phyloP scores from a whole-genome alignment of 2,329 filamentous ascomycete genomes.

The Dactylellina drechsleri region DNA sequence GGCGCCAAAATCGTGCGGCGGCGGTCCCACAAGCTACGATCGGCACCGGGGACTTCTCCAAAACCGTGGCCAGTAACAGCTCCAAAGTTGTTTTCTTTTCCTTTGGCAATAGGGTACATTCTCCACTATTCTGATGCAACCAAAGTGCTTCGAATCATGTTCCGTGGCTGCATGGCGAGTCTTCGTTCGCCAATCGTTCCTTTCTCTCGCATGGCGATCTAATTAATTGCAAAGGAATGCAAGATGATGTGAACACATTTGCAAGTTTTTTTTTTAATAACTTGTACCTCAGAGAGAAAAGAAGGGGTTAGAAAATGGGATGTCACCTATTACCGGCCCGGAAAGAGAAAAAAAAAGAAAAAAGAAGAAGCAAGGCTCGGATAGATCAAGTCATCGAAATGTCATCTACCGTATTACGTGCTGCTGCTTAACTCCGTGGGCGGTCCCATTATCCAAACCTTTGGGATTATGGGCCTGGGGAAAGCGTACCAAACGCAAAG shows the following conservation, averaged over 20 bases:
- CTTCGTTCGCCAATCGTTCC: constrained; percentile 54
- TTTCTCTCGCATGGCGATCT: constrained; percentile 54
- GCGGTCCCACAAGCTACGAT: constrained; percentile 49
- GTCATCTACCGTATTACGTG: constrained; percentile 45
- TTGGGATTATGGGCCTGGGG: constrained; percentile 48
- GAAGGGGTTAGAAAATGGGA: too few species aligned
- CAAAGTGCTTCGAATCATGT: constrained; percentile 55
- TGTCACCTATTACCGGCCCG: constrained; percentile 19
- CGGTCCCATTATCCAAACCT: constrained; percentile 50
- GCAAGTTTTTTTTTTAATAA: constrained; percentile 27
- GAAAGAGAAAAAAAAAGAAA: constrained; percentile 12
- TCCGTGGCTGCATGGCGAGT: constrained; percentile 54
- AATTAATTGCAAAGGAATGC: constrained; percentile 54
- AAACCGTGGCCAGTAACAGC: constrained; percentile 7
- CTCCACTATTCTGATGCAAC: constrained; percentile 54
- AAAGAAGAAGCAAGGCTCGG: constrained; percentile 32
- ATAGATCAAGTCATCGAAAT: constrained; percentile 52
- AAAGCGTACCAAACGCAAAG: constrained; percentile 21
- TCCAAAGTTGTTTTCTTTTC: constrained; percentile 43
- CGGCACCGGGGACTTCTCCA: constrained; percentile 52
- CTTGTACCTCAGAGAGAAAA: too few species aligned
- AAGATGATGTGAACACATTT: constrained; percentile 51
- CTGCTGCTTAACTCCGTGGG: constrained; percentile 53
- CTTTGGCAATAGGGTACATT: constrained; percentile 23
- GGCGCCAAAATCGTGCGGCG: constrained; percentile 53